Percentiles rank a stretch among this genome's conserved stretches.
Conservation (phyloP, 2,329 filamentous ascomycete species). For the Botrytis squamosa region DNA sequence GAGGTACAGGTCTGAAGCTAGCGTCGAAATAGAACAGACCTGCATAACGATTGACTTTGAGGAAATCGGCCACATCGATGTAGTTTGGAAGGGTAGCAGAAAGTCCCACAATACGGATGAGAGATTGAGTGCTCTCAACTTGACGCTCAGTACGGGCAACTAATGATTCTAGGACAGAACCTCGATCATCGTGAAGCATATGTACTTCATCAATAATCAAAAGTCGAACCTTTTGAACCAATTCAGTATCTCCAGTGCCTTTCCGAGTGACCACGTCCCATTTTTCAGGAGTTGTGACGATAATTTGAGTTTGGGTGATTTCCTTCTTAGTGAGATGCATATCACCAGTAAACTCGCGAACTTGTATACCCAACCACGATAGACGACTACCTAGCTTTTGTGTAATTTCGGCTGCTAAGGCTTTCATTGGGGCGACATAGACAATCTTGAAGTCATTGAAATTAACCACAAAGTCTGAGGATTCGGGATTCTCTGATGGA, state of each 20-base stretch:
- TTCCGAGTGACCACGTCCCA: constrained; percentile 99
- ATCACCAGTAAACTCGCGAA: constrained; percentile 92
- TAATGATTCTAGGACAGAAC: constrained; percentile 91
- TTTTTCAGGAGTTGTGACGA: constrained; percentile 97
- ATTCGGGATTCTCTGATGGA: constrained; percentile 70
- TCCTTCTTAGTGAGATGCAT: constrained; percentile 98
- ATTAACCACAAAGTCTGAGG: constrained; percentile 78
- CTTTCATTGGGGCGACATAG: constrained; percentile 99
- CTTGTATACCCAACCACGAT: constrained; percentile 89
- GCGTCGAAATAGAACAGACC: constrained; percentile 96
- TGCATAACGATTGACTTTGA: constrained; percentile 90
- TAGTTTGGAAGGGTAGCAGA: constrained; percentile 97
- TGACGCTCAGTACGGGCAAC: constrained; percentile 94
- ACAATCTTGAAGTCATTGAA: constrained; percentile 95
- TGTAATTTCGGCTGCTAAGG: constrained; percentile 91
- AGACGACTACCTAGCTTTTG: constrained; percentile 90
- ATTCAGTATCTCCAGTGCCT: constrained; percentile 92
- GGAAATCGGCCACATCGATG: constrained; percentile 92
- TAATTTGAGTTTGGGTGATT: constrained; percentile 93
- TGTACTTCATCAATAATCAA: constrained; percentile 99
- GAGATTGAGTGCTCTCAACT: constrained; percentile 94
- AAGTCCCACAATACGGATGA: constrained; percentile 93
- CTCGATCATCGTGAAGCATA: constrained; percentile 97
- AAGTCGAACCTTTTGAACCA: constrained; percentile 94
- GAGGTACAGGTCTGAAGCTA: constrained; percentile 91